Evolutionary conservation across 129 eudicot species (phyloP), one percentile per base, ranked within the genome.

Genomic region (Pittosporum tobira): DNA sequence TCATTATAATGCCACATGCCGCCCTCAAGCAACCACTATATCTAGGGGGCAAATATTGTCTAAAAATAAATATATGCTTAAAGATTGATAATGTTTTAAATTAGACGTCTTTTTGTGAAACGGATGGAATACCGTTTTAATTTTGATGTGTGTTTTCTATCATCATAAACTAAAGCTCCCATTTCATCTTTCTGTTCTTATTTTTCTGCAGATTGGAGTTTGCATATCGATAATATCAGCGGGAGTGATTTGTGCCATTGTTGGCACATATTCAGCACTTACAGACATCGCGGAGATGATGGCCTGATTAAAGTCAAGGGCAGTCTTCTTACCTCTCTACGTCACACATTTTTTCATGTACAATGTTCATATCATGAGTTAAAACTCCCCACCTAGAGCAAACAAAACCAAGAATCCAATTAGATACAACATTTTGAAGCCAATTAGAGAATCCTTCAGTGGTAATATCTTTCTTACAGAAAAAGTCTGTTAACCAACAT

Each of bases 211-310:
- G 94, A 71, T 71, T 65, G 68, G 38, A 38, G 44, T 51, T 11
- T 80, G 81, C 66, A 43, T 40, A 20, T 20, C 61, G 8, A 77
- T 75, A 62, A 66, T 77, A 59, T 45, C 30, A 0, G 51, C 71
- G 40, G 94, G 94, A 60, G 8, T 77, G 28, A 20, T 63, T 0
- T 71, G 88, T 51, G 77, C 88, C n/a, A 61, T 75, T 10, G 36
- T 69, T 20, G 94, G 94, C 51, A 80, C 94, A 16, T 80, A 71
- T 63, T 74, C 94, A 24, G 78, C 88, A 10, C 25, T 84, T 51
- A 21, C 50, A 38, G 76, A 70, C 56, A 69, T 80, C 57, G 65
- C 75, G 37, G 57, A 21, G 4, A 18, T 51, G 48, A 8, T 27
- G 64, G 36, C 25, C 27, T 66, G 31, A 55, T 20, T 2, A 5